Conservation (phyloP, 768 basidiomycete species). For the Rhizopogon sp. region DNA sequence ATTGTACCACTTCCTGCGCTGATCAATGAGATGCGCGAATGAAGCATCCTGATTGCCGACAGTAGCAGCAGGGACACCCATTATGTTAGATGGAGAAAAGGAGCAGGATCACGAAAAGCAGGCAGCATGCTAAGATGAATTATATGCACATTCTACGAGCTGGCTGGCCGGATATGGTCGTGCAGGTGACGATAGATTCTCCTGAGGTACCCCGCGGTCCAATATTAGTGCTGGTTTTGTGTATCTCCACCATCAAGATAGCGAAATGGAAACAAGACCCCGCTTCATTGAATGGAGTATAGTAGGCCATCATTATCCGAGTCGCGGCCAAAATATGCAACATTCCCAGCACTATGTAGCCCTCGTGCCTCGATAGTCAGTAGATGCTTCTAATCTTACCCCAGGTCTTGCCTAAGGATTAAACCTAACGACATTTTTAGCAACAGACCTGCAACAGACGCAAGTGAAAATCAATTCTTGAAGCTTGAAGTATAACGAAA, state of each 20-base stretch:
- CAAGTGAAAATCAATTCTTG: too few species aligned
- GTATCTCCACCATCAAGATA: not conserved
- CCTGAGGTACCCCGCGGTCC: slow-evolving; percentile 15
- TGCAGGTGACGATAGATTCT: slow-evolving; percentile 12
- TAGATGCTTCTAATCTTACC: too few species aligned
- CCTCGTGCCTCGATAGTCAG: too few species aligned
- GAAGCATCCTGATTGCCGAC: slow-evolving; percentile 25
- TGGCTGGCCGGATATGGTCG: slow-evolving; percentile 6
- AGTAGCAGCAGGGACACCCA: slow-evolving; percentile 51
- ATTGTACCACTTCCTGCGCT: slow-evolving; percentile 70
- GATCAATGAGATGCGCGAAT: slow-evolving; percentile 56
- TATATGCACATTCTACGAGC: slow-evolving; percentile 6
- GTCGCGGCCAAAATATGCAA: too few species aligned
- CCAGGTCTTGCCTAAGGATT: too few species aligned
- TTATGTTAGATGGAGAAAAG: slow-evolving; percentile 3
- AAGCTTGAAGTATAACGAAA: too few species aligned
- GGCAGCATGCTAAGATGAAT: slow-evolving; percentile 17
- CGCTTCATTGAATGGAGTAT: not conserved
- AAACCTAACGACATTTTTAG: too few species aligned
- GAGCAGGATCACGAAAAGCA: slow-evolving; percentile 20
- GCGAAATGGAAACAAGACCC: not conserved
- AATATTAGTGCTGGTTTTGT: not conserved
- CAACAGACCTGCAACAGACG: too few species aligned
- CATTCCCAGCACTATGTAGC: too few species aligned
- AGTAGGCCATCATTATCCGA: not conserved